These are phyloP conservation scores for Cudoniella acicularis DNA, from an alignment of 495 filamentous ascomycete species.

Conservation along the genomic window DNA sequence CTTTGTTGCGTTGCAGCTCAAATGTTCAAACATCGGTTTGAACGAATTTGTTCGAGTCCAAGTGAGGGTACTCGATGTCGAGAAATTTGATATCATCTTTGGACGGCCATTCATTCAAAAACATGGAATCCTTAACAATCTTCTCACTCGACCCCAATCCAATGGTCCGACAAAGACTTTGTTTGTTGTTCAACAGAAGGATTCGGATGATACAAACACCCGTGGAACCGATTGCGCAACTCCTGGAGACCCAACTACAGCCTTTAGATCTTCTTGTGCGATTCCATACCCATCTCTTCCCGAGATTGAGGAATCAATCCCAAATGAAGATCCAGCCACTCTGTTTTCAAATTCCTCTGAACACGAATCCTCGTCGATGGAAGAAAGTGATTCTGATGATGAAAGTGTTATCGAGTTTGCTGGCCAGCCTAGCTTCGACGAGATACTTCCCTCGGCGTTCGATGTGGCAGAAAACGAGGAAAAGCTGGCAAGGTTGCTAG, in stretches of 20 bases:
- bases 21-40: not conserved
- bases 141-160: too few relatives aligned
- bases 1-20: not conserved
- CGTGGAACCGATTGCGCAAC: not conserved
- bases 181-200: not conserved
- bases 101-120: not conserved
- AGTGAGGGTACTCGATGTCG: not conserved
- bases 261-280: not conserved
- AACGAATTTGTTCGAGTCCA: not conserved
- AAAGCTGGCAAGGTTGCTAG: not conserved
- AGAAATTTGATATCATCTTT: not conserved
- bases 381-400: not conserved
- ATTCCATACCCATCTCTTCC: not conserved
- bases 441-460: not conserved
- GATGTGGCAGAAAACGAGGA: not conserved
- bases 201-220: not conserved
- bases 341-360: not conserved
- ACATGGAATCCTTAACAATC: not conserved
- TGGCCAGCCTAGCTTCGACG: not conserved
- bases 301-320: too few relatives aligned
- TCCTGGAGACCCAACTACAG: too few relatives aligned
- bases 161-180: not conserved
- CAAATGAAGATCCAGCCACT: not conserved
- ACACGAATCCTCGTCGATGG: not conserved
- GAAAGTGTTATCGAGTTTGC: not conserved